These are phyloP conservation scores for Chlorella variabilis DNA, from an alignment of 163 green algal species.

Conservation along the genomic window DNA sequence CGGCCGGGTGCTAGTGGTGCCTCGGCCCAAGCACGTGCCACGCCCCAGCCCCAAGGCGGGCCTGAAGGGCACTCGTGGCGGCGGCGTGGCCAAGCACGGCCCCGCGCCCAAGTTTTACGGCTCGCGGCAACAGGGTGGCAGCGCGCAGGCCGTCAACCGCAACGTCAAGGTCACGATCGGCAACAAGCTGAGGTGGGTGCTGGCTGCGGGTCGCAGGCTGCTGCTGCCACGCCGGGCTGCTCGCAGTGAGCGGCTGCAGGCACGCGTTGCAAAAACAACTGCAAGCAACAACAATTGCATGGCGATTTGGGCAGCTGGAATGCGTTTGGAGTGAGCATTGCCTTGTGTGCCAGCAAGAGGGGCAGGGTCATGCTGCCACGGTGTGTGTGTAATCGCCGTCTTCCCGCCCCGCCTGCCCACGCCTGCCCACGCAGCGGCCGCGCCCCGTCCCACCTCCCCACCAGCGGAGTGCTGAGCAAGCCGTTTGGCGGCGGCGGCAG, in stretches of 20 bases:
- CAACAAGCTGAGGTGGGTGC: slow-evolving; percentile 34
- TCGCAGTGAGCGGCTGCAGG: too few species aligned
- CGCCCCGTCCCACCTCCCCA: neutral
- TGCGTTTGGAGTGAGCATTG: too few species aligned
- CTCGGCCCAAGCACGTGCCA: slow-evolving; percentile 4
- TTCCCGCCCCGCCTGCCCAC: too few species aligned
- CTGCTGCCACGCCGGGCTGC: neutral
- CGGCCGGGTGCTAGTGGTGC: slow-evolving; percentile 15
- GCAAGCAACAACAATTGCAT: too few species aligned
- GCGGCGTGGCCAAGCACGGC: slow-evolving; percentile 31
- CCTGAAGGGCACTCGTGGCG: slow-evolving; percentile 20
- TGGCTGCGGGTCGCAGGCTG: too few species aligned
- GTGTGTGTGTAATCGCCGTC: too few species aligned
- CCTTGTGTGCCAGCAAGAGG: too few species aligned
- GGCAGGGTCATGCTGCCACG: too few species aligned
- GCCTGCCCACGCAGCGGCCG: slow-evolving; percentile 2
- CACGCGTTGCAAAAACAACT: too few species aligned
- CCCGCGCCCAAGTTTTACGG: slow-evolving; percentile 12
- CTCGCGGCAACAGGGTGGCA: neutral
- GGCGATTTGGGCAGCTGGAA: too few species aligned
- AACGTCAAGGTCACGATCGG: slow-evolving; percentile 38
- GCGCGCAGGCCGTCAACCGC: neutral
- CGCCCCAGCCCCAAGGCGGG: neutral
- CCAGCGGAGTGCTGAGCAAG: slow-evolving; percentile 11
- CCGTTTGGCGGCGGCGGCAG: neutral